A percentile compares a stretch with the other conserved stretches of the same genome.
phyloP scores from a whole-genome alignment of 306 rosid species.

The Inga leiocalycina region DNA sequence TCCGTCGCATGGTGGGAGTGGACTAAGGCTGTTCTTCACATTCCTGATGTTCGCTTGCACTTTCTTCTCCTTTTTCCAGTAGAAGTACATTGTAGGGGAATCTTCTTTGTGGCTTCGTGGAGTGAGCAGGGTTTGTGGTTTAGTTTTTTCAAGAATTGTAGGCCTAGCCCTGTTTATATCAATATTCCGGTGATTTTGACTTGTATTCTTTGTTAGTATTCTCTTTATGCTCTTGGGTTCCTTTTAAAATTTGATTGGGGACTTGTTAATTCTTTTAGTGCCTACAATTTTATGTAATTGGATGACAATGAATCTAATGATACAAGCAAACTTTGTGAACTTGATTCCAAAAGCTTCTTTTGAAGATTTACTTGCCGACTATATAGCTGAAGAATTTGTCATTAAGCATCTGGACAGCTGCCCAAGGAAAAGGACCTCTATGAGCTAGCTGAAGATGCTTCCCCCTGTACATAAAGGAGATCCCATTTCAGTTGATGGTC shows the following conservation, averaged over 20 bases:
- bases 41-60: constrained; percentile 48
- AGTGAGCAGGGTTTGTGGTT: constrained; percentile 57
- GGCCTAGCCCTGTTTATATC: constrained; percentile 59
- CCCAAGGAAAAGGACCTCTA: neutral
- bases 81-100: constrained; percentile 24
- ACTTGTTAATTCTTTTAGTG: constrained; percentile 67
- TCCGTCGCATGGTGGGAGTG: constrained; percentile 37
- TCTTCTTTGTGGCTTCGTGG: constrained; percentile 23
- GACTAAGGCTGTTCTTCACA: constrained; percentile 48
- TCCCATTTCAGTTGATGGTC: neutral
- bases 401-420: neutral
- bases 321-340: constrained; percentile 40
- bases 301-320: constrained; percentile 52
- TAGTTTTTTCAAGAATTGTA: constrained; percentile 56
- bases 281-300: constrained; percentile 47
- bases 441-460: neutral
- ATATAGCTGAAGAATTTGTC: neutral
- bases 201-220: constrained; percentile 45
- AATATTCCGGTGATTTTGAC: constrained; percentile 58
- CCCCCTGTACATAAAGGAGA: neutral
- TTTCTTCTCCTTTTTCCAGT: constrained; percentile 44
- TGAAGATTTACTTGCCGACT: constrained; percentile 18
- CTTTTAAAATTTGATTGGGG: constrained; percentile 53
- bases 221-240: constrained; percentile 37
- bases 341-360: constrained; percentile 2